A percentile compares a stretch with the other conserved stretches of the same genome.
These are phyloP conservation scores for Fusarium pseudocircinatum DNA, from an alignment of 2,329 filamentous ascomycete species.

Conservation along the genomic window DNA sequence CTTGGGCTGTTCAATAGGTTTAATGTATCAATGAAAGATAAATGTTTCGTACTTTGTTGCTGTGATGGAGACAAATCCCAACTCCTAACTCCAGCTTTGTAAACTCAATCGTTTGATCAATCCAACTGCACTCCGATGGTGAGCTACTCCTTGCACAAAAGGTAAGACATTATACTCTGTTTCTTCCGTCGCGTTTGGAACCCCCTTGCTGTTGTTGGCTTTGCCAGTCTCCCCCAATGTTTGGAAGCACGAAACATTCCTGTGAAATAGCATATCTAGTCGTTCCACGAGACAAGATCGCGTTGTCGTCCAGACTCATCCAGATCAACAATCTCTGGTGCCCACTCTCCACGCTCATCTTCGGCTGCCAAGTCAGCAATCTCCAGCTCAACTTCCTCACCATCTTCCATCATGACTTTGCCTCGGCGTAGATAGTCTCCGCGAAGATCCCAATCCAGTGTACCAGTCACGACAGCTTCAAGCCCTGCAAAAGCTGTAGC, in stretches of 20 bases:
- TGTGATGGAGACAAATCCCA: not conserved
- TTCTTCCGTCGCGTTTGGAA: not conserved
- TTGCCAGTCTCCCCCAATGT: not conserved
- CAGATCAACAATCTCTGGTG: constrained; percentile 62
- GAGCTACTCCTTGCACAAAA: not conserved
- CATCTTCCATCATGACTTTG: constrained; percentile 62
- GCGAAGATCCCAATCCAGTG: constrained; percentile 66
- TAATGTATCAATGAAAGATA: not conserved
- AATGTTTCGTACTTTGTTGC: not conserved
- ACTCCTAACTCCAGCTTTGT: constrained; percentile 8
- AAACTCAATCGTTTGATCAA: not conserved
- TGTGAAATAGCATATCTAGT: constrained; percentile 37
- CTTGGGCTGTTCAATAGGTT: not conserved
- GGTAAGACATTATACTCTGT: not conserved
- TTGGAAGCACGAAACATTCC: not conserved
- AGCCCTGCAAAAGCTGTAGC: constrained; percentile 57
- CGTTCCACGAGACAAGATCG: constrained; percentile 61
- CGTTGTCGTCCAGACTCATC: constrained; percentile 62
- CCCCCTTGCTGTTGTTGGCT: not conserved
- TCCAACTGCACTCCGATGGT: not conserved
- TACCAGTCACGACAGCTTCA: constrained; percentile 45
- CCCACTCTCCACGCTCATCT: constrained; percentile 64
- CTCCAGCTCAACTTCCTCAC: constrained; percentile 59
- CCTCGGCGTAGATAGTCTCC: constrained; percentile 60
- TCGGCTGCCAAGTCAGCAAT: constrained; percentile 63